Base-by-base conservation (phyloP, 176 grass and related monocot species). In the Pharus latifolius region DNA sequence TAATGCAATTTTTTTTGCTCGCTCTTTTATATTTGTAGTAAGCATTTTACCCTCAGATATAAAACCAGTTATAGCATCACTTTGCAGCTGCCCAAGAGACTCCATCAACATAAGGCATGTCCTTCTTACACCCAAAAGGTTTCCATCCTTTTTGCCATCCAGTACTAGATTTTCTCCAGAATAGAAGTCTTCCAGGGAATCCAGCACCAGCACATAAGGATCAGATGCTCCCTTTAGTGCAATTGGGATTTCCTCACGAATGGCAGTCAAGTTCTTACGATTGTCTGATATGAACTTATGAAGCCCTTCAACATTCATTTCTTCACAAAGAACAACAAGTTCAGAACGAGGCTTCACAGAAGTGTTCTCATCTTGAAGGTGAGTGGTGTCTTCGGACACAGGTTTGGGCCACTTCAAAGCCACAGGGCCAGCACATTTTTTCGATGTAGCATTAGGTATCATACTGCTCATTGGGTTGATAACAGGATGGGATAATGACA, bases 41-140 rank as follows among this genome's bases (percentile, higher is more conserved):
- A 88, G 37, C 57, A 73, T 76, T 50, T 66, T 55, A 46, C 63
- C 68, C 69, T 69, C 55, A n/a, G 63, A 77, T 3, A 72, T 20
- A 18, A 69, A 77, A 80, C 58, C 25, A 13, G 43, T 34, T 37
- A 49, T 27, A 19, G 17, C 25, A 69, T 75, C 71, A 75, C 52
- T 56, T 52, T 61, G 50, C 43, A 91, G 23, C 47, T 85, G 84
- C 41, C 77, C 85, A 54, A 96, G 88, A 12, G 92, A 96, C 72
- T 96, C 92, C 92, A 96, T 89, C 76, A 96, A 63, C 92, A 96
- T 96, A 5, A 96, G 77, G 73, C 92, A 96, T 4, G 92, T 96
- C 64, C 92, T 88, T 63, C 92, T 84, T 50, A 87, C 48, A 63
- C 92, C 92, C 75, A 96, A 63, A 48, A 96, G 88, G 60, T 82